Base-by-base conservation (phyloP, 2,329 filamentous ascomycete genomes). In the Alternaria atra region DNA sequence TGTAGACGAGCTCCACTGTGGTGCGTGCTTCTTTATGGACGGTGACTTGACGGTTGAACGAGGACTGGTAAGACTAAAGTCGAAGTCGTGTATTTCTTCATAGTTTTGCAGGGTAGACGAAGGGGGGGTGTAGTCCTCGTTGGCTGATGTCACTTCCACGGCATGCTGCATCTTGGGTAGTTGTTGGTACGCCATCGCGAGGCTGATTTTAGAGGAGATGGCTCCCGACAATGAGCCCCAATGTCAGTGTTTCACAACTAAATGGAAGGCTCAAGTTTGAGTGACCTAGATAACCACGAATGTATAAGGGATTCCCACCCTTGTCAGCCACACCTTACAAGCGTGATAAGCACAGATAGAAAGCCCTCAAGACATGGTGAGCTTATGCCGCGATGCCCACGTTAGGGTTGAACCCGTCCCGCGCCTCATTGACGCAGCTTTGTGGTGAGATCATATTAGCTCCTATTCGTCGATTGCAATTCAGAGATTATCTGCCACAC, bases 1-100 rank as follows among this genome's bases (percentile, higher is more conserved):
- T 20, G 55, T 59, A 12, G 60, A 59, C 6, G 55, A 52, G 27
- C 60, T 62, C 60, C 60, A 59, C 15, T 52, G 51, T 17, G 60
- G 30, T 34, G 32, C 34, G 40, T 62, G 60, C 46, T 59, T 62
- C 51, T 59, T 62, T 6, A 48, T 55, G 15, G 43, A 46, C 34
- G 37, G 55, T 20, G 55, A 20, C 23, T 51, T 55, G 12, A 54
- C 44, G 5, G 44, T 52, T 15, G 55, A 55, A 1, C 37, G 50
- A 13, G 50, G 60, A 30, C 60, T 59, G n/a, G 39, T 34, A 15
- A 52, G 60, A 40, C 58, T 50, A 27, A 55, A 59, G 13, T 52
- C 59, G 27, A 58, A 61, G 37, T 59, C 55, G 25, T 47, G 55
- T 23, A 58, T 37, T 10, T 58, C 55, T 52, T 54, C 34, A n/a